Conservation (phyloP, 306 rosid species). For the Glycine latifolia region DNA sequence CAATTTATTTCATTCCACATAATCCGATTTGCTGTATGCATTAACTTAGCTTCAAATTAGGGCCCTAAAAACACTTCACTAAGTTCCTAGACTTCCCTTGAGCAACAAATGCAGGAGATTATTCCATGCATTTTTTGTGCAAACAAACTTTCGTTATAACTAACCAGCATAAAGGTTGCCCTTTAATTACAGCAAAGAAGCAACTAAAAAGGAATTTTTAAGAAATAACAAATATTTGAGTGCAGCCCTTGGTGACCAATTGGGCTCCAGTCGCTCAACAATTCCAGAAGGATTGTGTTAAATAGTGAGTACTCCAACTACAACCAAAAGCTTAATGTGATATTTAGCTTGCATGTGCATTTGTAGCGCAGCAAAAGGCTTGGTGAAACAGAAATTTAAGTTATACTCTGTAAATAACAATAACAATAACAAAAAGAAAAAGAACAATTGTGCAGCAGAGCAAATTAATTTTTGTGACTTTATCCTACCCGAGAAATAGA, state of each 20-base stretch:
- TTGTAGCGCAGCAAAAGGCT: neutral
- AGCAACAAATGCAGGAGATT: constrained; percentile 36
- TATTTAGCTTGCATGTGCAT: constrained; percentile 11
- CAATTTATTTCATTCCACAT: constrained; percentile 26
- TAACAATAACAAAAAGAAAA: constrained; percentile 9
- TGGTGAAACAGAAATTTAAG: constrained; percentile 10
- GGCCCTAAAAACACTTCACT: constrained; percentile 9
- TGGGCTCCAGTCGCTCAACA: neutral
- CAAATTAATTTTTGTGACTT: constrained; percentile 4
- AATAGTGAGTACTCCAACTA: neutral
- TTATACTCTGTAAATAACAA: neutral
- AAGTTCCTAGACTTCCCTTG: constrained; percentile 13
- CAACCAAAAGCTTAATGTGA: neutral
- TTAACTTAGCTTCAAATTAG: constrained; percentile 18
- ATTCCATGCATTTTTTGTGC: neutral
- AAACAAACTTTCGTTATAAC: constrained; percentile 1
- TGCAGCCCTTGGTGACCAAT: constrained; percentile 7
- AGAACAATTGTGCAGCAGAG: constrained; percentile 5
- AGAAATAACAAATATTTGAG: constrained; percentile 21
- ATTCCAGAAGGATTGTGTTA: neutral
- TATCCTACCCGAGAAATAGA: constrained; percentile 32
- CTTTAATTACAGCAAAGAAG: constrained; percentile 29
- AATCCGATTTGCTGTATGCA: constrained; percentile 39
- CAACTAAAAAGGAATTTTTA: neutral
- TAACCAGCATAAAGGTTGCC: neutral